Base-by-base conservation (phyloP, 1,139 yeast species). In the Pneumocystis murina region DNA sequence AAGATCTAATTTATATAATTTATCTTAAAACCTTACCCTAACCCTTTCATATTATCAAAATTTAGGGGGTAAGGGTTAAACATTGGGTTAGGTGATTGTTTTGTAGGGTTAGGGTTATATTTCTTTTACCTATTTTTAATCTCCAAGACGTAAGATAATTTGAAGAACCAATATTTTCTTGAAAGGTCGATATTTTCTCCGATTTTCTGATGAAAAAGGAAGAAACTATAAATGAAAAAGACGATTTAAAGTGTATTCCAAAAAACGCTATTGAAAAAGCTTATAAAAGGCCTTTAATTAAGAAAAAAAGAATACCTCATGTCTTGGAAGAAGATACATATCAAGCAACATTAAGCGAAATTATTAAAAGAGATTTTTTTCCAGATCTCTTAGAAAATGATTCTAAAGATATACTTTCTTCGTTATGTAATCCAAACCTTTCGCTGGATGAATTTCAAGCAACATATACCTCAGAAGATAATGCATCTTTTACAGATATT, bases 381-480 rank as follows among this genome's bases (percentile, higher is more conserved):
- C 71, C 74, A 3, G 71, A 68, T 28, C 67, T 68, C 17, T 64
- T 64, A 64, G 35, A 59, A 62, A 38, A 60, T 61, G 2, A 67
- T 60, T n/a, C 63, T 64, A 20, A 63, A 54, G 28, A 61, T 1
- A 64, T 2, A 64, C 38, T 4, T 66, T 66, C 20, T 61, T 59
- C 16, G 61, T 54, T 12, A 12, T 2, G 5, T 61, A 60, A 10
- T 64, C 61, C 1, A 59, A 57, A 16, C 8, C 35, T 33, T 33
- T n/a, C 58, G 8, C 62, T 69, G n/a, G 67, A 63, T 43, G 62
- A 68, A 33, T 74, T 70, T 59, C 76, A 73, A 61, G 68, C 68
- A 8, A 68, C 65, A 20, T 69, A 70, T 61, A 74, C 75, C 0
- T 71, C 76, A 0, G 76, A 74, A 63, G 76, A 74, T 63, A 74